Evolutionary conservation across 2,329 filamentous ascomycete species (phyloP).

Genomic region (Knufia petricola): DNA sequence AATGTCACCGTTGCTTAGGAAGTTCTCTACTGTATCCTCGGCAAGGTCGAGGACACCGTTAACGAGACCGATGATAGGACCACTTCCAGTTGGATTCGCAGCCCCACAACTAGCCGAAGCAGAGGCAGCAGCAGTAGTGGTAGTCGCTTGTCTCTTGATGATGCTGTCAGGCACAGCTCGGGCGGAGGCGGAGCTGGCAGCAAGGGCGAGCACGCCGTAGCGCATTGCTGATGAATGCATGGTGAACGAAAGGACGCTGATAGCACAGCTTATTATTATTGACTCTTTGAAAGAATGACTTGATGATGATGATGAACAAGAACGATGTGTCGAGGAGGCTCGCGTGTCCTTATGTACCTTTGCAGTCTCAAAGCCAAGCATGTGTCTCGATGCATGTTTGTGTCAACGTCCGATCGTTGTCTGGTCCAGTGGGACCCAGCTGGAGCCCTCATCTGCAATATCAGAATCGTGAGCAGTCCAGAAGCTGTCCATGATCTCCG

Average conservation of each 20-base stretch:
- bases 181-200: not conserved
- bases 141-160: not conserved
- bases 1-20: too few species aligned
- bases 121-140: too few species aligned
- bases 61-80: slow-evolving; percentile 24
- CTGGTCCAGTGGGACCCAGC: too few species aligned
- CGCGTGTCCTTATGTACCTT: not conserved
- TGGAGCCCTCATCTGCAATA: too few species aligned
- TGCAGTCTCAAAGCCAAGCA: not conserved
- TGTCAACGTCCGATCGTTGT: too few species aligned
- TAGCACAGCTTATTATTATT: not conserved
- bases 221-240: not conserved
- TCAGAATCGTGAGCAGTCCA: too few species aligned
- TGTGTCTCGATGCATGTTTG: too few species aligned
- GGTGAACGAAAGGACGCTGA: not conserved
- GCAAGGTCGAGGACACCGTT: slow-evolving; percentile 29
- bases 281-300: not conserved
- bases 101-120: slow-evolving; percentile 15
- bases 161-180: not conserved
- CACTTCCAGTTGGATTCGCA: slow-evolving; percentile 23
- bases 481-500: too few species aligned
- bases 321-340: not conserved
- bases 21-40: slow-evolving; percentile 9
- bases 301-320: not conserved
- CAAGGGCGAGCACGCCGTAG: not conserved